phyloP scores from a whole-genome alignment of 441 rosid species.

The Cnidoscolus chayamansa region DNA sequence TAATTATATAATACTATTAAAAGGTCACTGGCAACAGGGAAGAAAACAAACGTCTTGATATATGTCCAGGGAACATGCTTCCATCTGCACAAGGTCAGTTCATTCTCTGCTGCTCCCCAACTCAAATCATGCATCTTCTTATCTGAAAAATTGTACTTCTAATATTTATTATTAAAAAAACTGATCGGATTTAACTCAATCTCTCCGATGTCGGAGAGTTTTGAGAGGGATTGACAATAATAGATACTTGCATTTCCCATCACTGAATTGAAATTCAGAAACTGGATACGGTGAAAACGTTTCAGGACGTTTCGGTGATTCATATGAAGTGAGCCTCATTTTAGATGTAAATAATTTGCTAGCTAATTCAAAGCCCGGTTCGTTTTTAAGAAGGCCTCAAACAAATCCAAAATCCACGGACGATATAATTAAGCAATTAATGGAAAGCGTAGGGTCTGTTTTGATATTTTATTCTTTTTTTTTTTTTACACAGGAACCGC shows the following conservation, averaged over 20 bases:
- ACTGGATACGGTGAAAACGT: too few relatives aligned
- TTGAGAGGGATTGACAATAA: neutral
- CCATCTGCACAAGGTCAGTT: conserved; percentile 65
- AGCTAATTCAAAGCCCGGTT: too few relatives aligned
- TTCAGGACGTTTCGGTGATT: too few relatives aligned
- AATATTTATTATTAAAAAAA: too few relatives aligned
- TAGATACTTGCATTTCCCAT: neutral
- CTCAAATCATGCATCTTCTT: too few relatives aligned
- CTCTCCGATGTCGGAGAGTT: too few relatives aligned
- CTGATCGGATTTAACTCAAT: too few relatives aligned
- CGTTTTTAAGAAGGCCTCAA: too few relatives aligned
- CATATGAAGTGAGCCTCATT: too few relatives aligned
- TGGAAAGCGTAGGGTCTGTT: conserved; percentile 2
- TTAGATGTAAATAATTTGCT: too few relatives aligned
- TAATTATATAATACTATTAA: neutral
- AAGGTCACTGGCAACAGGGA: conserved; percentile 56
- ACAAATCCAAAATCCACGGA: neutral
- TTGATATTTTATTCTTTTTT: neutral
- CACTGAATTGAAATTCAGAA: too few relatives aligned
- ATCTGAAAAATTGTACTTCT: too few relatives aligned
- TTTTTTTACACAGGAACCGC: conserved; percentile 46
- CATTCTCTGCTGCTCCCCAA: neutral
- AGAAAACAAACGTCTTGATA: conserved; percentile 49
- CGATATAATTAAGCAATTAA: conserved; percentile 1
- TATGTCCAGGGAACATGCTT: conserved; percentile 62